phyloP scores from a whole-genome alignment of 306 rosid species.

The Lupinus albus region DNA sequence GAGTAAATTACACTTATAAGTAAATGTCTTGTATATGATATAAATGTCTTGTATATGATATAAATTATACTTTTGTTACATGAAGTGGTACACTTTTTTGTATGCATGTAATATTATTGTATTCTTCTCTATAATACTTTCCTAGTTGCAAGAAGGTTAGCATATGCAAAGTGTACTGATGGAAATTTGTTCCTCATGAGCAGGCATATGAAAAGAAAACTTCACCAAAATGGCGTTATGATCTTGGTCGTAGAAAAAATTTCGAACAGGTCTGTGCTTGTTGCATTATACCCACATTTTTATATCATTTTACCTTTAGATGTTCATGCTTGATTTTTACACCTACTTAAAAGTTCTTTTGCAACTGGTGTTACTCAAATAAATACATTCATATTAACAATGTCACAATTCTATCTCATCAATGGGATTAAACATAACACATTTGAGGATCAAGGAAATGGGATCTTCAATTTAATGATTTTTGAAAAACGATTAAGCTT shows the following conservation, averaged over 20 bases:
- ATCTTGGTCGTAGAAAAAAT: slow-evolving; percentile 90
- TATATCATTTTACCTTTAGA: neutral
- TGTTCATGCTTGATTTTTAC: slow-evolving; percentile 17
- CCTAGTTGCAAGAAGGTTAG: too few relatives aligned
- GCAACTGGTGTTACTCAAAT: slow-evolving; percentile 1
- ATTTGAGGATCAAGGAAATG: too few relatives aligned
- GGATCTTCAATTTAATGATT: too few relatives aligned
- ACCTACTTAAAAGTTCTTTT: slow-evolving; percentile 4
- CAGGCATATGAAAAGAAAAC: slow-evolving; percentile 99
- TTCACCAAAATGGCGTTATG: slow-evolving; percentile 94
- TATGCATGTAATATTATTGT: neutral
- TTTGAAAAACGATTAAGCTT: too few relatives aligned
- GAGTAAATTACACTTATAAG: too few relatives aligned
- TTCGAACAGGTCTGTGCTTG: slow-evolving; percentile 85
- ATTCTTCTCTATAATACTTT: too few relatives aligned
- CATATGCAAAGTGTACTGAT: slow-evolving; percentile 31
- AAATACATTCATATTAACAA: slow-evolving; percentile 1
- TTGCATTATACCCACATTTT: neutral
- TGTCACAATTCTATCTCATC: neutral
- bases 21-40: too few relatives aligned
- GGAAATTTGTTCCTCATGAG: slow-evolving; percentile 36
- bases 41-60: too few relatives aligned
- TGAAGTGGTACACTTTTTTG: neutral
- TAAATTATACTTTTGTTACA: too few relatives aligned
- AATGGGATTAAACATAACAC: too few relatives aligned